These are phyloP conservation scores for Suillus ampliporus DNA, from an alignment of 768 basidiomycete genomes.

Conservation along the genomic window DNA sequence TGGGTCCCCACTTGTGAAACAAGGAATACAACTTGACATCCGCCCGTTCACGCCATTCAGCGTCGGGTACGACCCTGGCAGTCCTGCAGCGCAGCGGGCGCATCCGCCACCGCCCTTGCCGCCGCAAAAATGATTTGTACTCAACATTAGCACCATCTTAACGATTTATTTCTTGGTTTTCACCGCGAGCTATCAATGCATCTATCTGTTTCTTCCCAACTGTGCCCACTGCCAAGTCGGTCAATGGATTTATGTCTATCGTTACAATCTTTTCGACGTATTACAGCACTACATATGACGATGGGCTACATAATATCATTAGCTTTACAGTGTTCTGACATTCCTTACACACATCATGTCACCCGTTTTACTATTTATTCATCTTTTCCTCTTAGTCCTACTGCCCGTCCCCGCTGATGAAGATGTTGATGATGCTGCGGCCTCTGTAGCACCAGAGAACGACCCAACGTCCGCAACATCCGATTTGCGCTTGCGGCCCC, in stretches of 20 bases:
- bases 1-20: slow-evolving; percentile 20
- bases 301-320: slow-evolving; percentile 3
- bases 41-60: slow-evolving; percentile 57
- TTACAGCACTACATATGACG: slow-evolving; percentile 14
- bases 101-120: slow-evolving; percentile 20
- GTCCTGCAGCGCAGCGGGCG: slow-evolving; percentile 12
- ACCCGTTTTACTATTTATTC: slow-evolving; percentile 11
- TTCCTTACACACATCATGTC: slow-evolving; percentile 4
- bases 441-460: background rate
- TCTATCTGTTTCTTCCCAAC: background rate
- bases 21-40: slow-evolving; percentile 37
- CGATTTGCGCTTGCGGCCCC: slow-evolving; percentile 48
- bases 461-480: slow-evolving; percentile 27
- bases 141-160: background rate
- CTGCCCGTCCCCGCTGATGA: slow-evolving; percentile 18
- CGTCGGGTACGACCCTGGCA: slow-evolving; percentile 28
- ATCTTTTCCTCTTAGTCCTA: slow-evolving; percentile 38
- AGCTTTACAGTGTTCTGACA: slow-evolving; percentile 3
- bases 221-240: background rate
- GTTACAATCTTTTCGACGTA: slow-evolving; percentile 10
- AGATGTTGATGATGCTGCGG: background rate
- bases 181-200: background rate
- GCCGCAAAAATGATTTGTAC: slow-evolving; percentile 4
- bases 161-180: background rate
- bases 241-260: slow-evolving; percentile 1